Base-by-base conservation (phyloP, 1,284 basidiomycete genomes). In the Ustilago trichophora region DNA sequence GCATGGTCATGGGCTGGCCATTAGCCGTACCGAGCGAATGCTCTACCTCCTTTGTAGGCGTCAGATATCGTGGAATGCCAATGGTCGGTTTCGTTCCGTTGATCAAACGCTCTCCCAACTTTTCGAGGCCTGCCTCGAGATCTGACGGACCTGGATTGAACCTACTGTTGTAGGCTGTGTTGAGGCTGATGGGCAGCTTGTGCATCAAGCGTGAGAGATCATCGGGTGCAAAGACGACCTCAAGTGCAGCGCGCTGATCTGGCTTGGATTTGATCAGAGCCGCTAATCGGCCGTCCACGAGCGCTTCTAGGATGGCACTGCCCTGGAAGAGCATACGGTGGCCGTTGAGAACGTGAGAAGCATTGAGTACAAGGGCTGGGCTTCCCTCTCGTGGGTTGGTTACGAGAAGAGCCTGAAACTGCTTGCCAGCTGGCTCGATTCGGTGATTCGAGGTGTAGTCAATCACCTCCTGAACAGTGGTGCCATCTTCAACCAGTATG, bases 101-200 rank as follows among this genome's bases (percentile, higher is more conserved):
- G 18, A 31, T 15, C 18, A 60, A 22, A 5, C 46, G 45, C 13
- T 60, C 50, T 16, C 45, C 40, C 2, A 60, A 19, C 36, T 60
- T 60, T 12, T 44, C 45, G 16, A 53, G 21, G n/a, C 57, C 57
- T 2, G 40, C 41, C 34, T 53, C 57, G 35, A 60, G 25, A 11
- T 60, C 45, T 8, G 27, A 12, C 2, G 33, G 22, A 2, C 29
- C 35, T 3, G 50, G 57, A 8, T 41, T 32, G 44, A 45, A 47
- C 24, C 35, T 53, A 21, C 53, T 32, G 13, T 22, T 27, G 15
- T 64, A 64, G 15, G 54, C 60, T 1, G 53, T 51, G 50, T 52
- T 48, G 35, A 56, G 45, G 35, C 60, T 64, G 31, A 47, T 50
- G 15, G 60, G 60, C 18, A 64, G 60, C 40, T 56, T 56, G 38